phyloP scores from a whole-genome alignment of 1,139 yeast genomes.

The Tardiomyces depauwii region DNA sequence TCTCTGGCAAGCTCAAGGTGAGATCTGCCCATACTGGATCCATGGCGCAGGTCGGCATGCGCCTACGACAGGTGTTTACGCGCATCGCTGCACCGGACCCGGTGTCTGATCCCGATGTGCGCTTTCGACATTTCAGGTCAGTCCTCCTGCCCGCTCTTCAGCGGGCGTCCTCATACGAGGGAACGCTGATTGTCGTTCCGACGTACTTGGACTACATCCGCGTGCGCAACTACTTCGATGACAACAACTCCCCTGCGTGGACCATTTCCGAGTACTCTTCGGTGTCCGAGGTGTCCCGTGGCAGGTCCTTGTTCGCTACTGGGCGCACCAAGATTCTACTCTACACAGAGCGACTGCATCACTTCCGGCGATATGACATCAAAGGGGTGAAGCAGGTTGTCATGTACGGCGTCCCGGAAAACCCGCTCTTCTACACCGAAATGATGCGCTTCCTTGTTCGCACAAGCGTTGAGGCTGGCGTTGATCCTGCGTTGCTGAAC shows the following conservation, averaged over 20 bases:
- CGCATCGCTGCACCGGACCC: conserved; percentile 28
- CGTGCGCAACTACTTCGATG: conserved; percentile 57
- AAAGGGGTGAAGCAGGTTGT: conserved; percentile 78
- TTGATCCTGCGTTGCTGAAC: conserved; percentile 43
- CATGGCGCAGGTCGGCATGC: conserved; percentile 37
- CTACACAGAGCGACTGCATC: conserved; percentile 90
- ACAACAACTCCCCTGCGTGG: conserved; percentile 38
- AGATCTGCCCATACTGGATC: conserved; percentile 22
- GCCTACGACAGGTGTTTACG: conserved; percentile 62
- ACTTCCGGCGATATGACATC: conserved; percentile 74
- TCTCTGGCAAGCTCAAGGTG: conserved; percentile 49
- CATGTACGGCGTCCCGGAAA: conserved; percentile 76
- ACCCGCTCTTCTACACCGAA: conserved; percentile 76
- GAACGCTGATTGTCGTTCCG: conserved; percentile 72
- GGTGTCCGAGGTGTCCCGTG: conserved; percentile 57
- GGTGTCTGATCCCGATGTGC: conserved; percentile 57
- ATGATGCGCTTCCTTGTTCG: conserved; percentile 40
- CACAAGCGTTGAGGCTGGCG: conserved; percentile 26
- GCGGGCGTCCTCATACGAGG: conserved; percentile 50
- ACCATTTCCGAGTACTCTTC: conserved; percentile 72
- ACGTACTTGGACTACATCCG: conserved; percentile 81
- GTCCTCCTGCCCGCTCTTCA: conserved; percentile 60
- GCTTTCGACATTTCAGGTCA: conserved; percentile 73
- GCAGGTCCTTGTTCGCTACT: conserved; percentile 52
- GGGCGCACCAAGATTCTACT: conserved; percentile 64